A percentile compares a stretch with the other conserved stretches of the same genome.
Conservation (phyloP, 805 yeast genomes). For the Yamadazyma phyllophila region DNA sequence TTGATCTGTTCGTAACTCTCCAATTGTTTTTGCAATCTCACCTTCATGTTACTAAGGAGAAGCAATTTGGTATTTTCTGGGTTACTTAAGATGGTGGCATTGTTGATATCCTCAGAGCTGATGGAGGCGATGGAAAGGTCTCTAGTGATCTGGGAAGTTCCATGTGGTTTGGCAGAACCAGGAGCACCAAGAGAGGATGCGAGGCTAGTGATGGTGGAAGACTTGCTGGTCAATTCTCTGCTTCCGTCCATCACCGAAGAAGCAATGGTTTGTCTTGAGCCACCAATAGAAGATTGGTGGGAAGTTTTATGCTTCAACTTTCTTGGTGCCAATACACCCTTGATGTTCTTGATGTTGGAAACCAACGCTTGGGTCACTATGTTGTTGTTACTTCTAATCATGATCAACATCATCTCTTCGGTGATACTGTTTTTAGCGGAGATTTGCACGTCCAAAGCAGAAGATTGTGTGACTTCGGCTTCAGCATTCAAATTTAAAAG, state of each 20-base stretch:
- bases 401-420: slow-evolving; percentile 24
- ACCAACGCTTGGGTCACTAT: slow-evolving; percentile 23
- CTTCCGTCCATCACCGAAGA: slow-evolving; percentile 37
- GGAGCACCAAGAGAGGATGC: slow-evolving; percentile 10
- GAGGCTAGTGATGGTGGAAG: slow-evolving; percentile 25
- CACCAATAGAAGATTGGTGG: slow-evolving; percentile 10
- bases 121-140: slow-evolving; percentile 21
- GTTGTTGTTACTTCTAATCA: slow-evolving; percentile 33
- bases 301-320: slow-evolving; percentile 14
- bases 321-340: slow-evolving; percentile 22
- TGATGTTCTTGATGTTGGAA: slow-evolving; percentile 25
- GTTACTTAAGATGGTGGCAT: slow-evolving; percentile 20
- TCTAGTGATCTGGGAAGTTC: slow-evolving; percentile 10
- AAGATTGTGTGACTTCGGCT: slow-evolving; percentile 30
- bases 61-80: slow-evolving; percentile 24
- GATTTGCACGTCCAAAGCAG: slow-evolving; percentile 41
- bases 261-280: slow-evolving; percentile 25
- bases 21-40: slow-evolving; percentile 37
- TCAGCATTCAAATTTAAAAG: slow-evolving; percentile 25
- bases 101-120: slow-evolving; percentile 19
- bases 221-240: slow-evolving; percentile 19
- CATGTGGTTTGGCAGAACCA: not conserved
- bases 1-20: slow-evolving; percentile 27
- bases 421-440: slow-evolving; percentile 32
- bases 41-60: slow-evolving; percentile 29